Percentiles rank a stretch among this genome's conserved stretches.
phyloP scores from a whole-genome alignment of 2,329 filamentous ascomycete species.

The Xylaria sp. region DNA sequence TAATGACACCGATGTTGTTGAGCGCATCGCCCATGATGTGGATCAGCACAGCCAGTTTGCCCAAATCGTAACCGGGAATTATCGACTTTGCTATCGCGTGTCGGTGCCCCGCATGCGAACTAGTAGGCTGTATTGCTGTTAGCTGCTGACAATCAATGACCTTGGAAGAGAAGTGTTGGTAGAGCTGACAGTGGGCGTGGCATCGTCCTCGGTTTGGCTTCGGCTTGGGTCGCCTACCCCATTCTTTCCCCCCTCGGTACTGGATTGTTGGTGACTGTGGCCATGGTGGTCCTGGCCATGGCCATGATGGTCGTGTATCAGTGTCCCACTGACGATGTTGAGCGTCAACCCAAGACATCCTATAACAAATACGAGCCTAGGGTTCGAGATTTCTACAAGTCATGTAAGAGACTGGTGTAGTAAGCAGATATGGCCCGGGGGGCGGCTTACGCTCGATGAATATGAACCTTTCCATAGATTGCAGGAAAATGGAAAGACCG shows the following conservation, averaged over 20 bases:
- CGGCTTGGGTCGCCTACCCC: constrained; percentile 22
- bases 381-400: constrained; percentile 61
- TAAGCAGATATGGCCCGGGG: neutral
- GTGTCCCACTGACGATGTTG: constrained; percentile 67
- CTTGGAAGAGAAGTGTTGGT: neutral
- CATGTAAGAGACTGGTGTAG: constrained; percentile 7
- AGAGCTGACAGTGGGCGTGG: constrained; percentile 30
- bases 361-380: constrained; percentile 68
- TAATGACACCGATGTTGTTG: constrained; percentile 77
- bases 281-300: constrained; percentile 32
- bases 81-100: constrained; percentile 42
- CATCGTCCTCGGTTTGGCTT: constrained; percentile 25
- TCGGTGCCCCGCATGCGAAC: constrained; percentile 53
- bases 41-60: constrained; percentile 69
- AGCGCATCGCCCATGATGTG: constrained; percentile 74
- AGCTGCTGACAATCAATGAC: neutral
- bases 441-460: constrained; percentile 52
- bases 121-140: constrained; percentile 30
- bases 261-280: constrained; percentile 30
- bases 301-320: constrained; percentile 62
- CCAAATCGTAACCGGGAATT: constrained; percentile 60
- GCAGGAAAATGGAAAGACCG: constrained; percentile 71
- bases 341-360: constrained; percentile 67
- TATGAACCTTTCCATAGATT: constrained; percentile 72
- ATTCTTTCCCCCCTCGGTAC: constrained; percentile 31